Base-by-base conservation (phyloP, 345 rosid species). In the Arabidopsis arenosa region DNA sequence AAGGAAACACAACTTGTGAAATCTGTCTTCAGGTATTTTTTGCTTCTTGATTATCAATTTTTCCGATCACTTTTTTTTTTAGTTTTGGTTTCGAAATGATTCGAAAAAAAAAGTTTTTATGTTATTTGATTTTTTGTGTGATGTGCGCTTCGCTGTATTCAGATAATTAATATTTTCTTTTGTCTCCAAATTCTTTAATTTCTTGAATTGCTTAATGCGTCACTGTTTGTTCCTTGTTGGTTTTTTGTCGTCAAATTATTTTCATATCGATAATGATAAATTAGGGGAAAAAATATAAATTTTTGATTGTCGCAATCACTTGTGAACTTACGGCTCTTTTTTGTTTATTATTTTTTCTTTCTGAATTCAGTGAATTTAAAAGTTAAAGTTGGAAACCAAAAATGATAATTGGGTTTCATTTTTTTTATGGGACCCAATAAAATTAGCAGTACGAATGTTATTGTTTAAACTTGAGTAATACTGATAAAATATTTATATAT, bases 1-100 rank as follows among this genome's bases (percentile, higher is more conserved):
- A 95, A 84, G 98, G 99, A 54, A 90, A 85, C 84, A 90, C 94
- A 11, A 87, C 80, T 64, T 95, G 98, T 64, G 99, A 95, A 87
- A 89, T 95, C 17, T 95, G 98, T 79, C 94, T 95, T 35, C 93
- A 92, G 97, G 98, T 95, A 8, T 15, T 11, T 47, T 2, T 45
- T 5, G 8, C 14, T 68, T 75, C 2, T 35, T 35, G 0, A 23
- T 70, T 35, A 30, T n/a, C 52, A 57, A 4, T 37, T 17, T 52
- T 2, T 36, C 2, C n/a, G 5, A 15, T 65, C 15, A 1, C 23
- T 65, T 4, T 33, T 23, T 56, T 0, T 7, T 57, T 1, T 30
- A 2, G 18, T 44, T 5, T 43, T 43, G 52, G 9, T 9, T 41
- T 69, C 1, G 35, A 47, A 48, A 35, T 47, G 14, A 45, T 33